Conservation (phyloP, 1,139 yeast genomes). For the Pichia sp. region DNA sequence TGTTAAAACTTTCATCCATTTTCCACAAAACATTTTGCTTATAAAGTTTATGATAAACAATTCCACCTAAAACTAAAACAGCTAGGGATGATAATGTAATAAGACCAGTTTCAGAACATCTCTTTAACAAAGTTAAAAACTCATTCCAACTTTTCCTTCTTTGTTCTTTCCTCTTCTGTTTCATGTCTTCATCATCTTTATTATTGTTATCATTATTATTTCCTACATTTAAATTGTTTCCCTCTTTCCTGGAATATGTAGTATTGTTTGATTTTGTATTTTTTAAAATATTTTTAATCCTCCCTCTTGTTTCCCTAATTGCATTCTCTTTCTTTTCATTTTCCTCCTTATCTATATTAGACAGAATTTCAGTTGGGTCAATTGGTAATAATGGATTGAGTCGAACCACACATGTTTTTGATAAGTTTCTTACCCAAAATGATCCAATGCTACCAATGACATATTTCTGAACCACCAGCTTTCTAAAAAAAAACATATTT, state of each 20-base stretch:
- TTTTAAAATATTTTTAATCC: slow-evolving; percentile 4
- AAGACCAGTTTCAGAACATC: slow-evolving; percentile 65
- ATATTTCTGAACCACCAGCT: not conserved
- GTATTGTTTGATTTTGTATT: not conserved
- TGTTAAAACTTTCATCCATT: slow-evolving; percentile 61
- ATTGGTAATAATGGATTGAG: slow-evolving; percentile 32
- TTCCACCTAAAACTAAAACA: slow-evolving; percentile 67
- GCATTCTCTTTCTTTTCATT: slow-evolving; percentile 12
- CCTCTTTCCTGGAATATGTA: not conserved
- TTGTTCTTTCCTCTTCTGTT: slow-evolving; percentile 6
- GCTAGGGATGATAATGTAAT: slow-evolving; percentile 70
- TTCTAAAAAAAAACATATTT: not conserved
- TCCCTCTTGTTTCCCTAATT: slow-evolving; percentile 4
- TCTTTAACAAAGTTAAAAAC: slow-evolving; percentile 35
- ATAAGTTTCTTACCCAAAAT: slow-evolving; percentile 1
- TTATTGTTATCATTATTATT: slow-evolving; percentile 12
- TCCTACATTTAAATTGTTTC: not conserved
- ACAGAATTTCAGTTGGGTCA: slow-evolving; percentile 22
- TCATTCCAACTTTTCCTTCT: slow-evolving; percentile 19
- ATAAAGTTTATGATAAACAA: slow-evolving; percentile 60
- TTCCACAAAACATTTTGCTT: slow-evolving; percentile 54
- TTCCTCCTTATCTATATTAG: slow-evolving; percentile 7
- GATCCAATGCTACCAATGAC: not conserved
- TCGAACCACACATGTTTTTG: not conserved
- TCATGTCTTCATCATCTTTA: slow-evolving; percentile 12